Conservation (phyloP, 2,329 filamentous ascomycete genomes). For the Hymenoscyphus repandus region DNA sequence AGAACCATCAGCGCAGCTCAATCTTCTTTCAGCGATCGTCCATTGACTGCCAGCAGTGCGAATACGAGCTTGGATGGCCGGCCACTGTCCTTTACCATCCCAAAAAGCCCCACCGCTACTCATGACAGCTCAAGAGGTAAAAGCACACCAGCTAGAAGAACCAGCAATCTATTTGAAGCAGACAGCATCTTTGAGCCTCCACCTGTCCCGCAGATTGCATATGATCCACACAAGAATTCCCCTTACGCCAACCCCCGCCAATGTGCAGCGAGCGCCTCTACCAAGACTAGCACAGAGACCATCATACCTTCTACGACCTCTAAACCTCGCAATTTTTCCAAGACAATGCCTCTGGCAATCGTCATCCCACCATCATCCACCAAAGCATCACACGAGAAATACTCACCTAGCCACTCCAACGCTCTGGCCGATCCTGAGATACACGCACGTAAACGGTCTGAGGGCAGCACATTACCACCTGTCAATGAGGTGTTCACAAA, state of each 20-base stretch:
- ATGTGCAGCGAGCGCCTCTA: neutral
- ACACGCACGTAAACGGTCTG: neutral
- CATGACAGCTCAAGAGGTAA: neutral
- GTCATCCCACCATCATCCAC: neutral
- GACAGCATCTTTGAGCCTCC: neutral
- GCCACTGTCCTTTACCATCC: neutral
- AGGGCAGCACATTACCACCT: neutral
- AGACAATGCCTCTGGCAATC: neutral
- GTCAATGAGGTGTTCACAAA: neutral
- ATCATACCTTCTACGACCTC: neutral
- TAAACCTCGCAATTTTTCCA: neutral
- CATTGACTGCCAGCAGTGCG: constrained; percentile 6
- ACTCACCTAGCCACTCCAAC: neutral
- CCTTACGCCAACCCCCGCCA: neutral
- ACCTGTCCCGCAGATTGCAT: neutral
- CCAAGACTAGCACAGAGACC: neutral
- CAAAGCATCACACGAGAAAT: neutral
- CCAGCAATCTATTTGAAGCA: neutral
- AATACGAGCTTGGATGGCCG: constrained; percentile 8
- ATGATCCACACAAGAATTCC: neutral
- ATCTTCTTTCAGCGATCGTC: constrained; percentile 2
- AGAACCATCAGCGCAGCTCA: neutral
- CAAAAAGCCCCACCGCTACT: constrained; percentile 2
- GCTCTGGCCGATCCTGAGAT: neutral
- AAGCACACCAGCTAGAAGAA: neutral